These are phyloP conservation scores for Panicum miliaceum DNA, from an alignment of 176 grass and related monocot genomes.

Conservation along the genomic window DNA sequence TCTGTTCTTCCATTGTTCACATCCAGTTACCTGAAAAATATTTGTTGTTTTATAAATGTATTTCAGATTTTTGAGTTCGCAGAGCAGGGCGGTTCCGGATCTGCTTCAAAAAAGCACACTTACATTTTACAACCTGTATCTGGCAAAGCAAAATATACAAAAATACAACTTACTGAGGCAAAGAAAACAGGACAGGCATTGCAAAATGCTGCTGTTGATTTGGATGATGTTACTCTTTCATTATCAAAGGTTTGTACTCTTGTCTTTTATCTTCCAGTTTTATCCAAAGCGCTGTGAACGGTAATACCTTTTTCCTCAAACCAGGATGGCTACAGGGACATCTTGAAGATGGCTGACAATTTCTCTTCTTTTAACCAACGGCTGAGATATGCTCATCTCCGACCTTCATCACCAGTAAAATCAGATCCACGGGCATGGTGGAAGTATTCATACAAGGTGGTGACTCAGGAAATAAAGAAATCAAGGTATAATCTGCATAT, in stretches of 20 bases:
- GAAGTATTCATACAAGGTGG: conserved; percentile 87
- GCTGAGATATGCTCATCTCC: conserved; percentile 90
- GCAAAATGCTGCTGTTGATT: conserved; percentile 89
- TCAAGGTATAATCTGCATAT: conserved; percentile 50
- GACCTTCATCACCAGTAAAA: conserved; percentile 74
- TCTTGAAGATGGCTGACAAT: conserved; percentile 96
- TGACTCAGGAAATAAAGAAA: conserved; percentile 87
- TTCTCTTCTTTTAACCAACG: conserved; percentile 97
- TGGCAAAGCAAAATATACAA: conserved; percentile 92
- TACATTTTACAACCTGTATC: conserved; percentile 90
- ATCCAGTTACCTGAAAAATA: conserved; percentile 21
- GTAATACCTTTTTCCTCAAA: conserved; percentile 36
- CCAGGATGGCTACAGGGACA: conserved; percentile 93
- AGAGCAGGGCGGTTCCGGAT: conserved; percentile 43
- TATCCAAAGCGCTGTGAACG: conserved; percentile 20
- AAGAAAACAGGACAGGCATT: conserved; percentile 83
- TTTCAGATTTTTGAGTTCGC: conserved; percentile 87
- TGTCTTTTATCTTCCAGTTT: conserved; percentile 5
- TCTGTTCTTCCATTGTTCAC: conserved; percentile 13
- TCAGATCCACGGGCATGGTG: conserved; percentile 84
- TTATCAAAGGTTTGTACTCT: conserved; percentile 74
- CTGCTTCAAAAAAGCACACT: conserved; percentile 58
- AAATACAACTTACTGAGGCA: conserved; percentile 72
- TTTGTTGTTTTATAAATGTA: conserved; percentile 29
- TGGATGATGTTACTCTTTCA: conserved; percentile 94